Base-by-base conservation (phyloP, 2,329 filamentous ascomycete genomes). In the Bipolaris oryzae region DNA sequence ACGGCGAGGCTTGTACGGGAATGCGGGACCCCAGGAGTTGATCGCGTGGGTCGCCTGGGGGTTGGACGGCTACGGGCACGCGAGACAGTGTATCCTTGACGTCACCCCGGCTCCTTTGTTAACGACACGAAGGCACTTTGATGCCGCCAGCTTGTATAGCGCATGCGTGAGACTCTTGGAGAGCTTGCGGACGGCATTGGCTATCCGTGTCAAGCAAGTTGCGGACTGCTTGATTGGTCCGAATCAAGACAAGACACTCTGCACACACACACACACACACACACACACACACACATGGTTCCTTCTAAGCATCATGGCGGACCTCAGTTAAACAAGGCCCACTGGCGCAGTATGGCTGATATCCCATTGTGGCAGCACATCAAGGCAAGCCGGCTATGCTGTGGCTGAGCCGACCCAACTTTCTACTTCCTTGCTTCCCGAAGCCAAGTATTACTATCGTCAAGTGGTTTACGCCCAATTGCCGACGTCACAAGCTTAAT, bases 51-150 rank as follows among this genome's bases (percentile, higher is more conserved):
- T 45, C 43, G 48, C 43, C 51, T 48, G 23, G 34, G 33, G 33
- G 35, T 33, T 49, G 20, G 31, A 41, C 38, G 38, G 23, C 18
- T 41, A 13, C 42, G 28, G 34, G 45, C 38, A 7, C 47, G 50
- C 39, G 9, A 20, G 42, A 45, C 41, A 46, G 42, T 48, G 25
- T 34, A 52, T 52, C 48, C 48, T 52, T 55, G 48, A 52, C 53
- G 41, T 52, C 53, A 55, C 41, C 53, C 47, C n/a, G 43, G 42
- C 23, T 15, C 33, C 39, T 46, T 35, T 38, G 28, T 21, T 28
- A 16, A 52, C 53, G 18, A 54, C 44, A 53, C 39, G 23, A 43
- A 23, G 20, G 21, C 34, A 18, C 11, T 15, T 5, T 28, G 15
- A 37, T 47, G 16, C 13, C 38, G 21, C 38, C 20, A 42, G 11